These are phyloP conservation scores for slime mould (Dictyostelium discoideum) DNA, from an alignment of 78 protist genomes.

Conservation along the genomic window DNA sequence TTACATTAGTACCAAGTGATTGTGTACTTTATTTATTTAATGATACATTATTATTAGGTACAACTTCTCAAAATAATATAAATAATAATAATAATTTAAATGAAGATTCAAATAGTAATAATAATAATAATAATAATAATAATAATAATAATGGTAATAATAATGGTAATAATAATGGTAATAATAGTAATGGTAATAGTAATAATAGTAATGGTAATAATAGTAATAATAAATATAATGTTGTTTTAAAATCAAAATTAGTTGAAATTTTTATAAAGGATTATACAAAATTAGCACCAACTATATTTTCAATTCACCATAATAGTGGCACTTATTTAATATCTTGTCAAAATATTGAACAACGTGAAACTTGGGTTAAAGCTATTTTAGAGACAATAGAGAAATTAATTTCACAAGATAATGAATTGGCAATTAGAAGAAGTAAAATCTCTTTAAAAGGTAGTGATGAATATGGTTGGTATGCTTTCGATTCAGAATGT, in stretches of 20 bases:
- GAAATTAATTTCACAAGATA: not conserved
- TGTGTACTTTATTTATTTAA: slow-evolving; percentile 34
- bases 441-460: slow-evolving; percentile 26
- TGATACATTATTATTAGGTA: slow-evolving; percentile 46
- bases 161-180: not conserved
- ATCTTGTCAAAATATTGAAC: slow-evolving; percentile 7
- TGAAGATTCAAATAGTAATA: not conserved
- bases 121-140: not conserved
- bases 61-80: not conserved
- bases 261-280: slow-evolving; percentile 4
- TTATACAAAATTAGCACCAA: not conserved
- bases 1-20: slow-evolving; percentile 31
- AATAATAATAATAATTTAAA: not conserved
- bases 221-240: not conserved
- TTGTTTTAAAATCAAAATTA: not conserved
- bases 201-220: not conserved
- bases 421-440: not conserved
- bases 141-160: not conserved
- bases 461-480: slow-evolving; percentile 47
- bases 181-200: not conserved
- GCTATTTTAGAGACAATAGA: not conserved
- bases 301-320: slow-evolving; percentile 57
- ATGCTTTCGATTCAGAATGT: slow-evolving; percentile 32
- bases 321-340: slow-evolving; percentile 37
- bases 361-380: not conserved